Conservation (phyloP, 164 flowering plant genomes). For the Vitis vinifera region DNA sequence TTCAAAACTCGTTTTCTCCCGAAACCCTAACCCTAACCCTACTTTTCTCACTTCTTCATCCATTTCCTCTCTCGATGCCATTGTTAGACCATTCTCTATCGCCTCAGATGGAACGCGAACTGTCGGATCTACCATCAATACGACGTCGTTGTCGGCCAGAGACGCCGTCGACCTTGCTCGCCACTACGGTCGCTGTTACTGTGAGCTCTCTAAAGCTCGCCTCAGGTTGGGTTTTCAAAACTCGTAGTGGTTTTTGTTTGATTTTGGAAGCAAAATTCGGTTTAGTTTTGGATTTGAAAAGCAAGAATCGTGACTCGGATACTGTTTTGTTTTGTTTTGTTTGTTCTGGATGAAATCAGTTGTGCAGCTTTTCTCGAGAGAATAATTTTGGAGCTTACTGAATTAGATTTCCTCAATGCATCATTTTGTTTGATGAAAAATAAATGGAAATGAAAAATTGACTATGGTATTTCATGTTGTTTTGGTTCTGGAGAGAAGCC, state of each 20-base stretch:
- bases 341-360: too few relatives aligned
- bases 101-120: conserved; percentile 22
- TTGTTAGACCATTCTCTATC: background rate
- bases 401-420: too few relatives aligned
- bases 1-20: conserved; percentile 24
- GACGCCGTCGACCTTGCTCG: conserved; percentile 34
- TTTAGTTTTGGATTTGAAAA: background rate
- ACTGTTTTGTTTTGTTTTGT: too few relatives aligned
- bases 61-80: conserved; percentile 13
- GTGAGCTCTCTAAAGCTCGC: conserved; percentile 86
- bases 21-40: too few relatives aligned
- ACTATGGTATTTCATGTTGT: too few relatives aligned
- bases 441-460: too few relatives aligned
- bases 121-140: conserved; percentile 18
- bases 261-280: background rate
- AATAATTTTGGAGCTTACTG: too few relatives aligned
- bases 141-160: conserved; percentile 8
- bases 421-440: too few relatives aligned
- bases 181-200: conserved; percentile 74
- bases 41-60: background rate
- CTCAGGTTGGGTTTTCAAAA: conserved; percentile 45
- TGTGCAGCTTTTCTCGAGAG: too few relatives aligned
- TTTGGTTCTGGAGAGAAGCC: too few relatives aligned
- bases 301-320: too few relatives aligned
- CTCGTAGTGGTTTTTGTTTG: background rate